Evolutionary conservation across 1,284 basidiomycete genomes (phyloP).

Genomic region (Papiliotrema flavescens): DNA sequence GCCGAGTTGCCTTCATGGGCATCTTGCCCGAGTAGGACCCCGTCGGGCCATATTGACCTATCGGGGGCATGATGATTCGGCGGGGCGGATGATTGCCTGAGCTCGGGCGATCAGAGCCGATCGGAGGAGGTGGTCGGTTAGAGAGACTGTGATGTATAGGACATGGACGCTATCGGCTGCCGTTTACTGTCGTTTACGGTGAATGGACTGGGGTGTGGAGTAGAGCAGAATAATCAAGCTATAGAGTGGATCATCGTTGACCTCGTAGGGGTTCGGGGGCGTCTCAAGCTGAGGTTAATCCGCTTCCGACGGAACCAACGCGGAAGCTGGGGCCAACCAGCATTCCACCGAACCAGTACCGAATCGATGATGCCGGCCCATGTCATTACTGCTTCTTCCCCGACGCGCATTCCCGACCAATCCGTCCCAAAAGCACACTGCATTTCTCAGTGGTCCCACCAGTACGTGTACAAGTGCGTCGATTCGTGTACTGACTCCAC

Average conservation of each 20-base stretch:
- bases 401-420: neutral
- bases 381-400: no score
- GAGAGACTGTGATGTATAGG: no score
- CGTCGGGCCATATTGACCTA: neutral
- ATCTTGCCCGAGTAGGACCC: neutral
- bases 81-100: neutral
- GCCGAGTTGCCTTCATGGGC: conserved; percentile 3
- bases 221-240: neutral
- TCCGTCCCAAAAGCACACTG: neutral
- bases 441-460: no score
- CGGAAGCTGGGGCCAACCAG: no score
- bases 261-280: neutral
- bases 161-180: neutral
- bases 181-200: neutral
- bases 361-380: no score
- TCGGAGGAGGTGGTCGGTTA: neutral
- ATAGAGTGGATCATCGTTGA: neutral
- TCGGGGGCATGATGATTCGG: neutral
- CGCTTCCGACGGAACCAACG: neutral
- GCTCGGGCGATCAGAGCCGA: neutral
- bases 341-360: no score
- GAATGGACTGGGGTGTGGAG: neutral
- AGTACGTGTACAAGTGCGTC: neutral
- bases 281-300: neutral
- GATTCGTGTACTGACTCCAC: no score